Evolutionary conservation across 2,329 filamentous ascomycete genomes (phyloP).

Genomic region (Daldinia sp.): DNA sequence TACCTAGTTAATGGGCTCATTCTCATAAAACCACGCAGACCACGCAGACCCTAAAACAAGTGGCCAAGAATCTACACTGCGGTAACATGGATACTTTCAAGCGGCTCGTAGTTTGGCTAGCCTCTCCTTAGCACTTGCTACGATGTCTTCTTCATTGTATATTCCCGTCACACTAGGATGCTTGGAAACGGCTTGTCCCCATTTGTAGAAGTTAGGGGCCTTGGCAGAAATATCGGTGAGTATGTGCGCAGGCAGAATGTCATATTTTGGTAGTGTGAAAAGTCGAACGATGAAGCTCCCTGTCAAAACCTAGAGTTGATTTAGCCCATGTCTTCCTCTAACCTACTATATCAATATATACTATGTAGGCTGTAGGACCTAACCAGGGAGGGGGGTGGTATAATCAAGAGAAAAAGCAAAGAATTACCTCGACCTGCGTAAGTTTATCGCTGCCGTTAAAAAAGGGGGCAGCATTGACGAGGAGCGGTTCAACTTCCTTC

Average conservation of each 20-base stretch:
- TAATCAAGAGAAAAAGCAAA: not conserved
- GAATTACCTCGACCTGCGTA: conserved; percentile 78
- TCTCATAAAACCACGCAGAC: no score
- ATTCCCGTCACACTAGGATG: conserved; percentile 76
- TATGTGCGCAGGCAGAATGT: conserved; percentile 64
- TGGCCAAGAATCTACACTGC: not conserved
- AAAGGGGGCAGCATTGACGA: conserved; percentile 68
- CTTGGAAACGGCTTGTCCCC: conserved; percentile 70
- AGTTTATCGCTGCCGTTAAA: conserved; percentile 73
- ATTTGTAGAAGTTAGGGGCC: conserved; percentile 76
- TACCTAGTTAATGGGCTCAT: no score
- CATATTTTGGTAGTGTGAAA: conserved; percentile 65
- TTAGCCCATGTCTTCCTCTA: not conserved
- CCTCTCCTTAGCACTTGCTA: conserved; percentile 58
- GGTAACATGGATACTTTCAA: not conserved
- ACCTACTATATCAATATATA: not conserved
- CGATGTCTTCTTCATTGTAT: conserved; percentile 66
- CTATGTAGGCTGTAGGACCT: no score
- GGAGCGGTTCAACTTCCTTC: conserved; percentile 80
- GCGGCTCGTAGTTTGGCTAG: conserved; percentile 47
- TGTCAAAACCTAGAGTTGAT: conserved; percentile 63
- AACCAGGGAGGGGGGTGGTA: not conserved
- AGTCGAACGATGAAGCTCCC: conserved; percentile 76
- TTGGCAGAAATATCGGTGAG: conserved; percentile 61
- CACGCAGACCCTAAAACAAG: no score